These are phyloP conservation scores for Bipolaris gigantea DNA, from an alignment of 2,329 filamentous ascomycete species.

Conservation along the genomic window DNA sequence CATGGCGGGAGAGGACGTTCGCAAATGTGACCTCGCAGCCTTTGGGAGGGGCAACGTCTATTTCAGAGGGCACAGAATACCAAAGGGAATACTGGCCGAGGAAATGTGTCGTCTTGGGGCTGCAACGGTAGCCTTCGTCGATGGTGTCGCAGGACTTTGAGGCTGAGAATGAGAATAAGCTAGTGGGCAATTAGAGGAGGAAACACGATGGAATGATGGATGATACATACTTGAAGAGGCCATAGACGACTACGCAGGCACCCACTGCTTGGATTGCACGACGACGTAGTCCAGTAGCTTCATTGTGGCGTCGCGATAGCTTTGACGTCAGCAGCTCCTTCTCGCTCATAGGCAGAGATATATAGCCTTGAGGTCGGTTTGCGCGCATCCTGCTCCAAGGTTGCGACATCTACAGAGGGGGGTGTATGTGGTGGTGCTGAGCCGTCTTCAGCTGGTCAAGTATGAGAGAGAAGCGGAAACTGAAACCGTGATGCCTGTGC, in stretches of 20 bases:
- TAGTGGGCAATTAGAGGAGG: constrained; percentile 18
- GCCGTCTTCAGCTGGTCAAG: not conserved
- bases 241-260: constrained; percentile 27
- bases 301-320: constrained; percentile 20
- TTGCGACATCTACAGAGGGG: constrained; percentile 20
- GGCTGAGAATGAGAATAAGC: constrained; percentile 17
- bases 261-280: constrained; percentile 24
- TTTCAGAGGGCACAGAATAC: constrained; percentile 71
- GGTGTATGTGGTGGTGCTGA: not conserved
- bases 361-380: constrained; percentile 28
- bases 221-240: constrained; percentile 26
- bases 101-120: constrained; percentile 61
- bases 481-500: constrained; percentile 2
- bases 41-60: constrained; percentile 62
- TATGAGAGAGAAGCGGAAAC: not conserved
- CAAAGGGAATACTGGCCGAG: constrained; percentile 92
- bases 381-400: constrained; percentile 38
- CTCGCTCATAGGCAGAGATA: constrained; percentile 36
- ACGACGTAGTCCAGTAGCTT: constrained; percentile 12
- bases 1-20: constrained; percentile 81
- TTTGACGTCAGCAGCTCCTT: constrained; percentile 26
- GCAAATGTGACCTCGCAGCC: constrained; percentile 78
- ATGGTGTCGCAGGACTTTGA: constrained; percentile 55
- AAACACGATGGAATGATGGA: not conserved
- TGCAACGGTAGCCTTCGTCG: constrained; percentile 64